Evolutionary conservation across 2,329 filamentous ascomycete species (phyloP).

Genomic region (Xylariaceae sp.): DNA sequence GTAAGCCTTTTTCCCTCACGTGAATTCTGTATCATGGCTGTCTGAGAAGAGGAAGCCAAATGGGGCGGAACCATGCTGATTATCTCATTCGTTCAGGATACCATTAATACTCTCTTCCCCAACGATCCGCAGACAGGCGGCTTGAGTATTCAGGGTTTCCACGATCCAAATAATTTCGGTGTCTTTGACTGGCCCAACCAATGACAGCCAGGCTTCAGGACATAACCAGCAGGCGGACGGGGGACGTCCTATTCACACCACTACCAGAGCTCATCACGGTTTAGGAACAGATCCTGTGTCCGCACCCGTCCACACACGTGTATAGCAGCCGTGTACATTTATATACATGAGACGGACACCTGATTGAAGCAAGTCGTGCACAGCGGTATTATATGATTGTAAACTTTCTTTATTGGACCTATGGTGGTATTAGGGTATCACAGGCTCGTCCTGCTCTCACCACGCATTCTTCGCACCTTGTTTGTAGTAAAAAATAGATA

Average conservation of each 20-base stretch:
- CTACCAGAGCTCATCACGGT: too few species aligned
- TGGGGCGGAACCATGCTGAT: not conserved
- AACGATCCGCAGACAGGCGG: constrained; percentile 35
- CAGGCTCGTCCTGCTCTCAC: too few species aligned
- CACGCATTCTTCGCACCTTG: too few species aligned
- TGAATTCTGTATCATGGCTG: not conserved
- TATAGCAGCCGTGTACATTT: too few species aligned
- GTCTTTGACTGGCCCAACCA: constrained; percentile 26
- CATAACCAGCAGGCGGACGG: not conserved
- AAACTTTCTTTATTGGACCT: too few species aligned
- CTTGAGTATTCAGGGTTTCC: constrained; percentile 33
- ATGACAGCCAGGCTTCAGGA: not conserved
- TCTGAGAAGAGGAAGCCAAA: not conserved
- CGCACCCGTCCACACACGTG: too few species aligned
- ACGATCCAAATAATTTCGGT: constrained; percentile 29
- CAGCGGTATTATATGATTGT: too few species aligned
- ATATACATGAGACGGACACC: too few species aligned
- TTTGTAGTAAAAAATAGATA: too few species aligned
- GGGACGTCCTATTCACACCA: not conserved
- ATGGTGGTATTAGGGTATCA: too few species aligned
- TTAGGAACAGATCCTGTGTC: too few species aligned
- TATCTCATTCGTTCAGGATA: constrained; percentile 22
- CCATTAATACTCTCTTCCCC: constrained; percentile 34
- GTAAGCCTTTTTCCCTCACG: constrained; percentile 37
- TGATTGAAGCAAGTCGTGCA: too few species aligned